Evolutionary conservation across 345 rosid species (phyloP).

Genomic region (Linum usitatissimum): DNA sequence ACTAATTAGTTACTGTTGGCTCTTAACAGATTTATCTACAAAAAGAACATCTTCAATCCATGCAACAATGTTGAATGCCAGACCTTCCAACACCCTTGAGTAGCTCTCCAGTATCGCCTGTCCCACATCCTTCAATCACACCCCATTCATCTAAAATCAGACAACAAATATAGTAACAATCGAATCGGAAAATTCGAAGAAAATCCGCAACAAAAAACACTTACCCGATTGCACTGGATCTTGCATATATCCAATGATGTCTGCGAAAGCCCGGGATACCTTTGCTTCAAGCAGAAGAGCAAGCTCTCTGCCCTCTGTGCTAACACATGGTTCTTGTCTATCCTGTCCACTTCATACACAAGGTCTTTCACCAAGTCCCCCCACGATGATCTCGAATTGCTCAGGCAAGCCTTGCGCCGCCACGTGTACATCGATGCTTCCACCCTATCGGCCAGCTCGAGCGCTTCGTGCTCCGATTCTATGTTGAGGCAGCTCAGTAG

Average conservation of each 20-base stretch:
- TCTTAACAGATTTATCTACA: conserved; percentile 4
- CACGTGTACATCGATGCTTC: conserved; percentile 92
- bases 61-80: conserved; percentile 5
- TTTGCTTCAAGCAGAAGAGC: conserved; percentile 71
- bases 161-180: background rate
- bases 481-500: conserved; percentile 58
- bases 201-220: conserved; percentile 12
- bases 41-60: conserved; percentile 4
- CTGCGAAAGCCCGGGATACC: conserved; percentile 82
- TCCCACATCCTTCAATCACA: background rate
- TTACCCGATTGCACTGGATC: conserved; percentile 71
- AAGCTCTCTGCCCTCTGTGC: conserved; percentile 80
- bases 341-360: conserved; percentile 47
- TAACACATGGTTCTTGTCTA: conserved; percentile 62
- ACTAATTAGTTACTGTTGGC: background rate
- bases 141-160: background rate
- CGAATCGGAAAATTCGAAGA: background rate
- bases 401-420: conserved; percentile 73
- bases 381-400: conserved; percentile 78
- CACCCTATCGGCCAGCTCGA: conserved; percentile 70
- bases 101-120: conserved; percentile 3
- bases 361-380: conserved; percentile 78
- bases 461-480: conserved; percentile 79
- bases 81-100: conserved; percentile 5
- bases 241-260: conserved; percentile 89